Evolutionary conservation across 2,329 filamentous ascomycete species (phyloP).

Genomic region (Xylaria arbuscula): DNA sequence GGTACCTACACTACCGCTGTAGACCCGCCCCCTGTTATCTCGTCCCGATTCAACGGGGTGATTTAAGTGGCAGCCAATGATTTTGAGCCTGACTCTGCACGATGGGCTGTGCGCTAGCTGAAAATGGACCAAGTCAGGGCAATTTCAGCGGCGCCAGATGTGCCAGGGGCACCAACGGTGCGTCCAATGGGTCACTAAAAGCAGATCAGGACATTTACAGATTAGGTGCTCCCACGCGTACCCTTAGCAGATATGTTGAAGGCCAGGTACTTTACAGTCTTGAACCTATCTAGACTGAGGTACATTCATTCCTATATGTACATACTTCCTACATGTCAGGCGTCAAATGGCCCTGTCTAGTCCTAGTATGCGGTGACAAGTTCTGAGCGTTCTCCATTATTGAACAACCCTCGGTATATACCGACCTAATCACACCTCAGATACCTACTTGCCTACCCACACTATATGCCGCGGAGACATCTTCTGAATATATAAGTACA

Average conservation of each 20-base stretch:
- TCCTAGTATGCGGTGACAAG: no score
- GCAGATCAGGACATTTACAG: conserved; percentile 23
- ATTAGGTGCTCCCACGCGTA: conserved; percentile 13
- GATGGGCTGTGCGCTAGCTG: conserved; percentile 11
- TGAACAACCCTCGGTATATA: no score
- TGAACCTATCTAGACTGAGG: no score
- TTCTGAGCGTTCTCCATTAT: no score
- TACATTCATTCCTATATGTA: no score
- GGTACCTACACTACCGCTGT: conserved; percentile 14
- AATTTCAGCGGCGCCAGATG: conserved; percentile 18
- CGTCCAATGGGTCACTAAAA: conserved; percentile 4
- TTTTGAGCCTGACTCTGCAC: conserved; percentile 3
- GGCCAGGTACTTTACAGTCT: background rate
- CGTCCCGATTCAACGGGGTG: conserved; percentile 31
- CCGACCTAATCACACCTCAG: no score
- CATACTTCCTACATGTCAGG: no score
- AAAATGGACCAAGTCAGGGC: conserved; percentile 18
- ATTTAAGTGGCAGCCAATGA: conserved; percentile 36
- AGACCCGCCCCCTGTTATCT: conserved; percentile 18
- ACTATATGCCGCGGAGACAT: no score
- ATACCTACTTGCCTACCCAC: no score
- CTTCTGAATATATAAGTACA: no score
- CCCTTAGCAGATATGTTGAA: background rate
- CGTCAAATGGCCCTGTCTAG: no score
- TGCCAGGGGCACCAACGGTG: conserved; percentile 16